Conservation (phyloP, 768 basidiomycete species). For the Tylopilus sp. region DNA sequence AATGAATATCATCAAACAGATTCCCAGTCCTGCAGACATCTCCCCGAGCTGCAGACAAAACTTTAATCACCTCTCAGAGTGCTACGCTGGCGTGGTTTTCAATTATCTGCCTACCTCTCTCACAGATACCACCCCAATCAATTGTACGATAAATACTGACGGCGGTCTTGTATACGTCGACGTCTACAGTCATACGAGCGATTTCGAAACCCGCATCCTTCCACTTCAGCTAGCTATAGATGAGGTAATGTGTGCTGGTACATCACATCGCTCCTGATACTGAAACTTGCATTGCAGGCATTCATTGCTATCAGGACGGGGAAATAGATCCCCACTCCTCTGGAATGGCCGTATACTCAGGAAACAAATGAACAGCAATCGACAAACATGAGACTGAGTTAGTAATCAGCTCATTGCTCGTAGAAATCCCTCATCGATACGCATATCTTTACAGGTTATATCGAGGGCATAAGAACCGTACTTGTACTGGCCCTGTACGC, state of each 20-base stretch:
- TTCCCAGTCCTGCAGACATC: slow-evolving; percentile 47
- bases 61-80: slow-evolving; percentile 65
- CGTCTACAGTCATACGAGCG: slow-evolving; percentile 61
- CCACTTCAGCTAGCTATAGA: slow-evolving; percentile 80
- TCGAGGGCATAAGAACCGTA: slow-evolving; percentile 57
- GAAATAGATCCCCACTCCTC: slow-evolving; percentile 48
- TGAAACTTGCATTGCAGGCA: slow-evolving; percentile 41
- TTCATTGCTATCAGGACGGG: slow-evolving; percentile 70
- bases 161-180: slow-evolving; percentile 61
- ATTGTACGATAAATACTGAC: slow-evolving; percentile 72
- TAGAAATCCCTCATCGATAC: neutral
- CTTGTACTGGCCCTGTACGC: slow-evolving; percentile 66
- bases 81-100: slow-evolving; percentile 67
- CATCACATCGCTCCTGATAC: neutral
- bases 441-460: slow-evolving; percentile 44
- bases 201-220: slow-evolving; percentile 63
- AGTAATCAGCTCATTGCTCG: slow-evolving; percentile 16
- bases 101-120: slow-evolving; percentile 46
- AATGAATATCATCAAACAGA: slow-evolving; percentile 49
- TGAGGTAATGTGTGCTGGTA: slow-evolving; percentile 37
- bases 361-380: slow-evolving; percentile 64
- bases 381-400: slow-evolving; percentile 54
- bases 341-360: slow-evolving; percentile 70
- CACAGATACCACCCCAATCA: slow-evolving; percentile 37
- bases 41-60: slow-evolving; percentile 64